phyloP scores from a whole-genome alignment of 306 rosid species.

The Senna siamea region DNA sequence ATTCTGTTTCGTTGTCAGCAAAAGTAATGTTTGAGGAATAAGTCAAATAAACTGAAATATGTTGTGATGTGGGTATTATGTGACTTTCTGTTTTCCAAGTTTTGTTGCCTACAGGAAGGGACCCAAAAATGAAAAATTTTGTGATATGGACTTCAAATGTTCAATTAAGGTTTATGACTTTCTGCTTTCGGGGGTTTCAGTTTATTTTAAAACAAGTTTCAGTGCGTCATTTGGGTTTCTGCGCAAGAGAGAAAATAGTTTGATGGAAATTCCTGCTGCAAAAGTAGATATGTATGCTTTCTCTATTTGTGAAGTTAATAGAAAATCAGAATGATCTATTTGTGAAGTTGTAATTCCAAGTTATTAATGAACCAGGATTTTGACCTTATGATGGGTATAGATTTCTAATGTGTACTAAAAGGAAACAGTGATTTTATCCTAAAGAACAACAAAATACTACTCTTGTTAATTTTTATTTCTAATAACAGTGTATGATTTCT shows the following conservation, averaged over 20 bases:
- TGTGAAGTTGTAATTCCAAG: not conserved
- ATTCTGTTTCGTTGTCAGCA: not conserved
- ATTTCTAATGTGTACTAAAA: not conserved
- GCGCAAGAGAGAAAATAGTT: not conserved
- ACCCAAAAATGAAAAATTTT: not conserved
- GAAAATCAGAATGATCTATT: not conserved
- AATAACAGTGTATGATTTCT: too few relatives aligned
- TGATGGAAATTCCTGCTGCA: not conserved
- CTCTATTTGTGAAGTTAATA: not conserved
- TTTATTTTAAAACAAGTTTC: not conserved
- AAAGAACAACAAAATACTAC: not conserved
- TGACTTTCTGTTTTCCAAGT: too few relatives aligned
- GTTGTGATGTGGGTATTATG: not conserved
- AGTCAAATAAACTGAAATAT: not conserved
- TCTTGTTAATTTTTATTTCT: not conserved
- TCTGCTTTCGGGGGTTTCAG: constrained; percentile 1
- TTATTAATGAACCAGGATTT: not conserved
- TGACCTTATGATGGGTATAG: not conserved
- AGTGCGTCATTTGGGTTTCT: constrained; percentile 1
- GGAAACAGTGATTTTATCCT: not conserved
- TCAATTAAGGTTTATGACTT: not conserved
- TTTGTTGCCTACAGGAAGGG: not conserved
- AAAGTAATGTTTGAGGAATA: not conserved
- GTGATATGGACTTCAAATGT: not conserved
- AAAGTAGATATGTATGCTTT: not conserved